Evolutionary conservation across 495 filamentous ascomycete genomes (phyloP).

Genomic region (Recurvomyces mirabilis): DNA sequence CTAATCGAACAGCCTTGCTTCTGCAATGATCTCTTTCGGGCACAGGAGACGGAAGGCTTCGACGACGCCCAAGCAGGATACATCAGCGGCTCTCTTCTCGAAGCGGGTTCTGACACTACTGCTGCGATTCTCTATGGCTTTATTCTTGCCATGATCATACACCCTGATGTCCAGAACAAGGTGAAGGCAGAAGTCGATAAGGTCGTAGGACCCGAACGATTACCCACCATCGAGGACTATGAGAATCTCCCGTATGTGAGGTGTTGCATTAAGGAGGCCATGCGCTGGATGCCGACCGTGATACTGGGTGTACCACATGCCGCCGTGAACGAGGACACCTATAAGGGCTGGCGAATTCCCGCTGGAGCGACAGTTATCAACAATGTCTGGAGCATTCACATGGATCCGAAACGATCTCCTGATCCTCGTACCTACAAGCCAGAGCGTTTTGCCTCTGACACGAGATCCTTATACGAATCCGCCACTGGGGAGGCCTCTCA

Average conservation of each 20-base stretch:
- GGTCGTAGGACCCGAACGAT: constrained; percentile 14
- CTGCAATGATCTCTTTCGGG: constrained; percentile 37
- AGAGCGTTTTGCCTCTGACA: too few relatives aligned
- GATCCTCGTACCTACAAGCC: too few relatives aligned
- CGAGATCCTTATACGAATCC: too few relatives aligned
- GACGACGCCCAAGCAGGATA: constrained; percentile 12
- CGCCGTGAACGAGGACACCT: too few relatives aligned
- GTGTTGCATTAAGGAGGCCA: constrained; percentile 15
- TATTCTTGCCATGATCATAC: constrained; percentile 36
- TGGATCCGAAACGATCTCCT: too few relatives aligned
- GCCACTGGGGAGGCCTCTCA: too few relatives aligned
- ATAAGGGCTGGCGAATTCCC: too few relatives aligned
- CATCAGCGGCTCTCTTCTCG: constrained; percentile 25
- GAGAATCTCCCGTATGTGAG: constrained; percentile 14
- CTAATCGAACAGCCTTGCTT: too few relatives aligned
- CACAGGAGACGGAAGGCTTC: constrained; percentile 29
- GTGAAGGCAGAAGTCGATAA: constrained; percentile 28
- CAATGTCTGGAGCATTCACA: too few relatives aligned
- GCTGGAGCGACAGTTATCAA: too few relatives aligned
- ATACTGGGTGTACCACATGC: too few relatives aligned
- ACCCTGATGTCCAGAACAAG: constrained; percentile 30
- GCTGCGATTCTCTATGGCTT: constrained; percentile 29
- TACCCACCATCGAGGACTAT: constrained; percentile 16
- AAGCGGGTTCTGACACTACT: constrained; percentile 42
- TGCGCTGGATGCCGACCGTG: constrained; percentile 23